A percentile compares a stretch with the other conserved stretches of the same genome.
Evolutionary conservation across 306 rosid species (phyloP).

Genomic region (Carpinus fangiana): DNA sequence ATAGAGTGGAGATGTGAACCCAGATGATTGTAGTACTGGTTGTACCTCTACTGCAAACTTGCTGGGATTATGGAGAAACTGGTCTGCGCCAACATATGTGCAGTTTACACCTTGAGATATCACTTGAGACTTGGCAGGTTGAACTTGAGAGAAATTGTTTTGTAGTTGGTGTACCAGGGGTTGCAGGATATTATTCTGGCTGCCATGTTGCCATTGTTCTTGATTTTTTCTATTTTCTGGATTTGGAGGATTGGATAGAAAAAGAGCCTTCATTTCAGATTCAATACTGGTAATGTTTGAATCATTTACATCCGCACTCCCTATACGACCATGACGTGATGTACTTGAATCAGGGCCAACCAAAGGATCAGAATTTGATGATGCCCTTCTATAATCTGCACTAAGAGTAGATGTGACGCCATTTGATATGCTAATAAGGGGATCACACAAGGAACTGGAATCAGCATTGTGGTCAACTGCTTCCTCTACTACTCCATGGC

Average conservation of each 20-base stretch:
- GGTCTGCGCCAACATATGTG: conserved; percentile 43
- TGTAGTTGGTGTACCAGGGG: conserved; percentile 38
- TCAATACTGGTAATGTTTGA: conserved; percentile 39
- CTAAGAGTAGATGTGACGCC: conserved; percentile 26
- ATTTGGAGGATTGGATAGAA: conserved; percentile 41
- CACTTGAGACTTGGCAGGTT: conserved; percentile 29
- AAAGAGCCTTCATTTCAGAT: conserved; percentile 50
- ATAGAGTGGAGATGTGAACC: conserved; percentile 59
- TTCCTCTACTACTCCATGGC: conserved; percentile 38
- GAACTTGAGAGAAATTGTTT: conserved; percentile 43
- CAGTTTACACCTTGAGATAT: conserved; percentile 42
- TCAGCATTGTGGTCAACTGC: conserved; percentile 33
- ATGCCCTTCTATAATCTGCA: conserved; percentile 37
- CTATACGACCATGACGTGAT: conserved; percentile 39
- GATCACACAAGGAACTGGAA: conserved; percentile 41
- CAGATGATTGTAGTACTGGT: conserved; percentile 60
- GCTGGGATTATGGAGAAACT: conserved; percentile 35
- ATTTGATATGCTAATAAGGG: conserved; percentile 21
- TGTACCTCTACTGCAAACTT: conserved; percentile 49
- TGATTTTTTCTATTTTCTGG: conserved; percentile 40
- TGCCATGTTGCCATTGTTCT: conserved; percentile 44
- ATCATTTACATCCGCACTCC: conserved; percentile 37
- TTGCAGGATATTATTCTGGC: conserved; percentile 46
- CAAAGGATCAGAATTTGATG: conserved; percentile 31
- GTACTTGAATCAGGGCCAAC: conserved; percentile 36